Evolutionary conservation across 805 yeast species (phyloP), one percentile per base, ranked within the genome.

Genomic region (Candida sithepensis): DNA sequence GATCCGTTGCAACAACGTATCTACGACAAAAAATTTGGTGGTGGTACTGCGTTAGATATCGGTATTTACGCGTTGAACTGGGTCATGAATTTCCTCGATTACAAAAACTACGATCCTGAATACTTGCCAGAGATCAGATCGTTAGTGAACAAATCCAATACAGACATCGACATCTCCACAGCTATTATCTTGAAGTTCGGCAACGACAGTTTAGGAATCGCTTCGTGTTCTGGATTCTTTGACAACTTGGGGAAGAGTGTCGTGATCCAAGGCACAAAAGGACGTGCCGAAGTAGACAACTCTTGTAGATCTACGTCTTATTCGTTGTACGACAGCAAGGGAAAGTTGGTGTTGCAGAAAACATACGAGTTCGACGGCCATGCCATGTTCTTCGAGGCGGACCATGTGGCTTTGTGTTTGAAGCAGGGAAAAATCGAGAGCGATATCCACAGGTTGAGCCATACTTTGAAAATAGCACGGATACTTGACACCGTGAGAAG

Each of bases 311-410:
- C 68, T 3, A 52, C 52, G 2, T 28, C 30, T 43, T 65, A 61
- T 50, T 62, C 60, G 41, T 63, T 72, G 40, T 63, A 58, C 26
- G 63, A 65, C 57, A 53, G 54, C 13, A 66, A 67, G 36, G 55
- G 50, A 2, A 20, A 48, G 10, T 21, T 42, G 23, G 48, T 58
- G 4, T 53, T 54, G 24, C 51, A 59, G 1, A 53, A 65, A 20
- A 67, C 59, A 22, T 63, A 59, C 47, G 57, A 65, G 22, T 70
- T 68, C 43, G 60, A 65, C 21, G 60, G 67, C 42, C 59, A 66
- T 42, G 84, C 82, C 0, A 73, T 78, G 62, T 73, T 72, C 52
- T 73, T 72, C 59, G 84, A 80, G 60, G 83, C 83, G 1, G 73
- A 78, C 54, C 81, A 77, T 7, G 74, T 72, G 21, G 83, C 79